phyloP scores from a whole-genome alignment of 2,329 filamentous ascomycete genomes.

The Sphaerulina musiva region DNA sequence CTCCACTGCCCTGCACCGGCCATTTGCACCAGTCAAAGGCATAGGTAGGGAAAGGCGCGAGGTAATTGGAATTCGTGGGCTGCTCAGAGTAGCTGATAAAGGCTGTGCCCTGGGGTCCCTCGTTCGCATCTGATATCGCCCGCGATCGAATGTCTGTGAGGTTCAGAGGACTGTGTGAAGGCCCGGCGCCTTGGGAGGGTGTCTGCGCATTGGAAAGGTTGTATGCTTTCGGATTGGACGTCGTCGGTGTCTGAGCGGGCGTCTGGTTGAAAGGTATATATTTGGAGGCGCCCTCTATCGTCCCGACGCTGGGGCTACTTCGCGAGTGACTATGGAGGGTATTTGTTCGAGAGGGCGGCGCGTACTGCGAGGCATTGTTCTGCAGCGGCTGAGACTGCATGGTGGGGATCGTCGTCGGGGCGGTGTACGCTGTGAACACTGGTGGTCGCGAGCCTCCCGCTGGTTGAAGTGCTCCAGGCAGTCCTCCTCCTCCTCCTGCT shows the following conservation, averaged over 20 bases:
- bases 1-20: conserved; percentile 70
- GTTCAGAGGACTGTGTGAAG: conserved; percentile 80
- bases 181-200: conserved; percentile 46
- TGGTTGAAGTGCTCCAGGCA: conserved; percentile 58
- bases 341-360: conserved; percentile 59
- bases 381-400: conserved; percentile 45
- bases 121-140: conserved; percentile 72
- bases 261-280: conserved; percentile 60
- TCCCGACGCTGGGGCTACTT: conserved; percentile 64
- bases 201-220: conserved; percentile 59
- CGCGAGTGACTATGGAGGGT: conserved; percentile 67
- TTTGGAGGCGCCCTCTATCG: conserved; percentile 43
- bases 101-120: conserved; percentile 56
- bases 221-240: conserved; percentile 39
- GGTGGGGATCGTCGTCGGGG: conserved; percentile 52
- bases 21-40: conserved; percentile 99
- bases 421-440: conserved; percentile 50
- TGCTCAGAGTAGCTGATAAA: conserved; percentile 60
- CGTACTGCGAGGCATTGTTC: conserved; percentile 54
- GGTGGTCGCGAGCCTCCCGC: conserved; percentile 46
- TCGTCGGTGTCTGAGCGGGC: conserved; percentile 46
- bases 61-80: conserved; percentile 77
- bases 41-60: conserved; percentile 92
- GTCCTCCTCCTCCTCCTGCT: background rate
- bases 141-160: conserved; percentile 86